phyloP scores from a whole-genome alignment of 192 early-diverging fungal genomes.

The Gigaspora rosea region DNA sequence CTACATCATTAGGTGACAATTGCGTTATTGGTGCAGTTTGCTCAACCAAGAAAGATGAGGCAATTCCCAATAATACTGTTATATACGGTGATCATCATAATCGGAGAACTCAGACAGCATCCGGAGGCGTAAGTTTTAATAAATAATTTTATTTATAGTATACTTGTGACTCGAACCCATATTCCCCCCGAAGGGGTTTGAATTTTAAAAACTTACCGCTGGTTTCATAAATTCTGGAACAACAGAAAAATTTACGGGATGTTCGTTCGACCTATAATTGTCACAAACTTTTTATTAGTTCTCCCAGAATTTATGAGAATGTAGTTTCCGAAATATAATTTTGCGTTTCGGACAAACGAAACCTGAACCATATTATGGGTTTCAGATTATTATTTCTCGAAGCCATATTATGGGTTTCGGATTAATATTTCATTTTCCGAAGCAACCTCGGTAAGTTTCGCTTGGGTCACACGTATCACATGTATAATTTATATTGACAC shows the following conservation, averaged over 20 bases:
- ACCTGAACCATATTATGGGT: too few relatives aligned
- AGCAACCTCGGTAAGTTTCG: too few relatives aligned
- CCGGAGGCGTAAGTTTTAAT: constrained; percentile 35
- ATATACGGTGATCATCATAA: constrained; percentile 61
- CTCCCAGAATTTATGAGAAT: too few relatives aligned
- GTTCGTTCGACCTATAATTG: too few relatives aligned
- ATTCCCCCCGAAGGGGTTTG: background rate
- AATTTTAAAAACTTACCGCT: background rate
- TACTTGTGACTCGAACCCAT: background rate
- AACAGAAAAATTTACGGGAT: too few relatives aligned
- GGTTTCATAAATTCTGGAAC: background rate
- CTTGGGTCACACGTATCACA: too few relatives aligned
- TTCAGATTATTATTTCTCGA: too few relatives aligned
- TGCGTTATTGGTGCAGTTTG: constrained; percentile 74
- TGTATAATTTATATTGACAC: background rate
- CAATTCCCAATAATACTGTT: constrained; percentile 62
- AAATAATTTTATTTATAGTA: background rate
- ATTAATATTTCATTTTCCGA: too few relatives aligned
- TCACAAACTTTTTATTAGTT: too few relatives aligned
- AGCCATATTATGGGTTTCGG: too few relatives aligned
- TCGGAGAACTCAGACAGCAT: constrained; percentile 52
- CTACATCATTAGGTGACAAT: constrained; percentile 62
- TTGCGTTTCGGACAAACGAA: too few relatives aligned
- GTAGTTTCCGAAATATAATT: too few relatives aligned
- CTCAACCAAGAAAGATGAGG: constrained; percentile 60